Base-by-base conservation (phyloP, 331 rosid genomes). In the Pyrus hybrid region DNA sequence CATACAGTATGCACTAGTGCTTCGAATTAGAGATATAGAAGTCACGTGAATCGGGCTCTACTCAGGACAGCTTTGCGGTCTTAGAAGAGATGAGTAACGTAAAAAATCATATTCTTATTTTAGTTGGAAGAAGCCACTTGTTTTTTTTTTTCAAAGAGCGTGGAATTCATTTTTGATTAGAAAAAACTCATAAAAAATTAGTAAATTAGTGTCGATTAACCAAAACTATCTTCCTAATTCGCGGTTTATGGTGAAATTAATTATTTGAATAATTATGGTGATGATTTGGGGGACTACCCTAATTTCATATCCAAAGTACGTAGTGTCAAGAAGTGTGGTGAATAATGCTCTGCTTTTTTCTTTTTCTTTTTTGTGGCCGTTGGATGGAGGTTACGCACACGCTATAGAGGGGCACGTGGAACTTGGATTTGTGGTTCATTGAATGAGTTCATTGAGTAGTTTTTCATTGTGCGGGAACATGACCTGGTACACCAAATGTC, bases 31-130 rank as follows among this genome's bases (percentile, higher is more conserved):
- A 28, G 43, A 83, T 58, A 13, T 18, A 35, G 41, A 83, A 54
- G 47, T 83, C 76, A 83, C 83, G 74, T 60, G 83, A 75, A 75
- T 41, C 13, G 78, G 61, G 70, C 74, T 56, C 80, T 71, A 71
- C 77, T 67, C 10, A 2, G 57, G 21, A 6, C 57, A 7, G 57
- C 57, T 79, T 74, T 4, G 63, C 33, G 21, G 6, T 43, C 22
- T 0, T 43, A 51, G 21, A 22, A 37, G 45, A 10, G 45, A 37
- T 61, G 17, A 28, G 82, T 77, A 73, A 77, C 79, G 79, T 82
- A 63, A 63, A 73, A 68, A 62, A 47, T 63, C 17, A 33, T 4
- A 0, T 62, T n/a, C 18, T 2, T 25, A 6, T 16, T 1, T 21
- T 63, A 29, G 20, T 14, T 0, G 68, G 22, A 37, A 5, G 18